Base-by-base conservation (phyloP, 2,329 filamentous ascomycete genomes). In the Beauveria caledonica region DNA sequence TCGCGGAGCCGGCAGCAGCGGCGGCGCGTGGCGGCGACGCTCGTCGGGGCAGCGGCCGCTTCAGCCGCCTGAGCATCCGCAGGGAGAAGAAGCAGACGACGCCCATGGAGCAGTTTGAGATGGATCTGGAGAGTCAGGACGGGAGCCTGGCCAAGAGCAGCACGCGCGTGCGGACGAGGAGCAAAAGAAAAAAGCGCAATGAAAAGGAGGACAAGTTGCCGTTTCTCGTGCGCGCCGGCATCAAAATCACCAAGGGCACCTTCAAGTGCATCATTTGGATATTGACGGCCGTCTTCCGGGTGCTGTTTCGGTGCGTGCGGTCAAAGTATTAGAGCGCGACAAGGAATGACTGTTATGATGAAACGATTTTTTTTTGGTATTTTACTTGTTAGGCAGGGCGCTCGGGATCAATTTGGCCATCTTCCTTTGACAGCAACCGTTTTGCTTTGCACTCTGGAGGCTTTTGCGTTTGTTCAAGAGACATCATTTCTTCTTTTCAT, bases 81-180 rank as follows among this genome's bases (percentile, higher is more conserved):
- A 68, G 51, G 60, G 64, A 67, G 63, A 61, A 70, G 39, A 68
- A 69, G 62, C 69, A 71, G 59, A 70, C 70, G 59, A 70, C 70
- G 40, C 77, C 76, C 64, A 77, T 82, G 68, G 81, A 86, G 64
- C 78, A 81, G 65, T 81, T 86, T 61, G 85, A 75, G 69, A 72
- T 86, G 42, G 85, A 87, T 64, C 69, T 87, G 5, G 85, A 86
- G 71, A 87, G 84, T 68, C 85, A 87, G 70, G 74, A 76, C 58
- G 80, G 77, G 64, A 79, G 74, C 63, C 62, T 71, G 25, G 68
- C 68, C 40, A 76, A 71, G 63, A 58, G 62, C 27, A 62, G 55
- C 17, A 23, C 23, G 21, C 49, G 50, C 11, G 13, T 21, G 3
- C 27, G 50, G 21, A 60, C 40, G 21, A 40, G 33, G 17, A 54